Conservation (phyloP, 441 rosid species). For the Pelargonium hybrid region DNA sequence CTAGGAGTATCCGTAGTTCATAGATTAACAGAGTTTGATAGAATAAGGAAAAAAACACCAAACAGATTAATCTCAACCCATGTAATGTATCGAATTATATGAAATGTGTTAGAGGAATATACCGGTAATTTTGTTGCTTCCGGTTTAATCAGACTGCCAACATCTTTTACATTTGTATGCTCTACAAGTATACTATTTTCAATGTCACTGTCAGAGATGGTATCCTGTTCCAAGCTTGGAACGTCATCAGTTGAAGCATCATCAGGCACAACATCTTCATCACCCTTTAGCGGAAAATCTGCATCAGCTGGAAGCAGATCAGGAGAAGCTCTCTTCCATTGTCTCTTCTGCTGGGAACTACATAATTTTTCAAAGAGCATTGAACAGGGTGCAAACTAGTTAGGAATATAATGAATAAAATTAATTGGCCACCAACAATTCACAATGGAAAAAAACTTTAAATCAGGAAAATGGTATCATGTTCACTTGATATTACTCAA, state of each 20-base stretch:
- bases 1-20: too few species aligned
- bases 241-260: conserved; percentile 19
- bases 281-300: conserved; percentile 24
- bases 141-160: conserved; percentile 22
- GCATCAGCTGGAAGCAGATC: conserved; percentile 29
- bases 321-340: conserved; percentile 43
- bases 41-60: not conserved
- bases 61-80: not conserved
- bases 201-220: conserved; percentile 12
- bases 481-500: too few species aligned
- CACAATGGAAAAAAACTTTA: too few species aligned
- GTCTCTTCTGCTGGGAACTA: conserved; percentile 39
- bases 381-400: not conserved
- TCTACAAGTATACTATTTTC: conserved; percentile 18
- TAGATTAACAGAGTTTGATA: not conserved
- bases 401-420: too few species aligned
- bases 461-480: too few species aligned
- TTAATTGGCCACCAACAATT: too few species aligned
- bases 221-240: conserved; percentile 18
- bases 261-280: conserved; percentile 35
- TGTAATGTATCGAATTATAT: not conserved
- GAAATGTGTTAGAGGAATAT: conserved; percentile 12
- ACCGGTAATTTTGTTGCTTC: conserved; percentile 52
- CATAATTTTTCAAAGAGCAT: not conserved
- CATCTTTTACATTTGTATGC: conserved; percentile 20